Percentiles rank a stretch among this genome's conserved stretches.
Evolutionary conservation across 2,329 filamentous ascomycete species (phyloP).

Genomic region (Fusarium palustre): DNA sequence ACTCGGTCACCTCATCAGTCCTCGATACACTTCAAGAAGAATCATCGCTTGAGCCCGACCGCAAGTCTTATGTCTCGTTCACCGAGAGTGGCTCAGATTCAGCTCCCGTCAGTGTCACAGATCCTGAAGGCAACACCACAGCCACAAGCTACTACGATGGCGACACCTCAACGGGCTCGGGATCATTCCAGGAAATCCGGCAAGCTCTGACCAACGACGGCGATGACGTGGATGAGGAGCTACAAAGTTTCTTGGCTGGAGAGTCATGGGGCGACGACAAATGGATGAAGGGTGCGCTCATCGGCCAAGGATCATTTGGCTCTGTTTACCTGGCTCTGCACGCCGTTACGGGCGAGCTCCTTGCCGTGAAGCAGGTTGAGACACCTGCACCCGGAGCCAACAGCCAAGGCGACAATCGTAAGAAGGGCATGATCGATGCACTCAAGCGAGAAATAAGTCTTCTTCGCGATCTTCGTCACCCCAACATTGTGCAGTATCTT

Average conservation of each 20-base stretch:
- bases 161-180: constrained; percentile 75
- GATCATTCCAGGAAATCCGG: constrained; percentile 85
- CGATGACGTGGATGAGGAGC: constrained; percentile 89
- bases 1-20: constrained; percentile 89
- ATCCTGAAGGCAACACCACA: constrained; percentile 77
- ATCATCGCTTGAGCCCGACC: constrained; percentile 84
- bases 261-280: constrained; percentile 97
- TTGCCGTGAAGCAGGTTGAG: constrained; percentile 98
- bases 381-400: constrained; percentile 82
- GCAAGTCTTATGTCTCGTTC: constrained; percentile 96
- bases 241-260: constrained; percentile 89
- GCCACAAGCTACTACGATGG: constrained; percentile 89
- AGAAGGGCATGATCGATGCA: constrained; percentile 98
- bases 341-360: constrained; percentile 94
- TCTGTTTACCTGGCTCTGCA: constrained; percentile 95
- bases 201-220: constrained; percentile 90
- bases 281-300: constrained; percentile 99
- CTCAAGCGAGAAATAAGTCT: constrained; percentile 96
- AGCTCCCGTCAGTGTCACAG: constrained; percentile 76
- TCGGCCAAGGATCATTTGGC: constrained; percentile 96
- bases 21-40: constrained; percentile 93
- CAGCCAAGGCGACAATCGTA: constrained; percentile 86
- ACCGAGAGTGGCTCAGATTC: constrained; percentile 80
- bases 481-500: constrained; percentile 98
- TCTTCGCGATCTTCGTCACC: constrained; percentile 91